phyloP scores from a whole-genome alignment of 495 filamentous ascomycete genomes.

The Thozetella sp. region DNA sequence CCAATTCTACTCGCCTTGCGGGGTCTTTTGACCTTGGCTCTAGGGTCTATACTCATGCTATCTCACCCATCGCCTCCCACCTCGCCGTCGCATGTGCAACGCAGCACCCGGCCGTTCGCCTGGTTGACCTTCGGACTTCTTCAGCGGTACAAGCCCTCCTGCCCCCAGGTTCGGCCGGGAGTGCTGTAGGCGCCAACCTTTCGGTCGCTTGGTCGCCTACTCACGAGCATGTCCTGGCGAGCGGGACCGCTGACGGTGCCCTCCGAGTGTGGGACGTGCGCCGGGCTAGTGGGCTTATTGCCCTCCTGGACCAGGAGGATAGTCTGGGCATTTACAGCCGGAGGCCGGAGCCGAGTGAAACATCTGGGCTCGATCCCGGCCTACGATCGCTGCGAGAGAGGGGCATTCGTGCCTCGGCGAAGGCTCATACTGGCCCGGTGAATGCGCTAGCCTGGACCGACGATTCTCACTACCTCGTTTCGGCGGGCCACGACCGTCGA shows the following conservation, averaged over 20 bases:
- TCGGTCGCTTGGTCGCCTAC: constrained; percentile 79
- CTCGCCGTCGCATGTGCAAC: constrained; percentile 84
- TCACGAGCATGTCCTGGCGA: constrained; percentile 76
- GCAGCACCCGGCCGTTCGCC: constrained; percentile 74
- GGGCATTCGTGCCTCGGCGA: constrained; percentile 46
- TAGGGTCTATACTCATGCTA: constrained; percentile 73
- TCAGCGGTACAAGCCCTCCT: constrained; percentile 72
- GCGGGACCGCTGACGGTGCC: constrained; percentile 74
- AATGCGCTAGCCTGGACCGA: constrained; percentile 86
- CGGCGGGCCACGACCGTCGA: constrained; percentile 76
- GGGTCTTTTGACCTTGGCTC: constrained; percentile 72
- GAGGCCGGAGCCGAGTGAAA: constrained; percentile 24
- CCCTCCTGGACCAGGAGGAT: constrained; percentile 79
- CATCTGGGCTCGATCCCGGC: constrained; percentile 20
- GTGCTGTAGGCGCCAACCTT: constrained; percentile 67
- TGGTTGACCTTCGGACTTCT: constrained; percentile 82
- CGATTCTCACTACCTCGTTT: constrained; percentile 72
- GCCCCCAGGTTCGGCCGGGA: constrained; percentile 42
- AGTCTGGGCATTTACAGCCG: constrained; percentile 53
- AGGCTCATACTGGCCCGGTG: constrained; percentile 75
- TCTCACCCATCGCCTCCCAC: constrained; percentile 70
- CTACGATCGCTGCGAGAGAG: constrained; percentile 45
- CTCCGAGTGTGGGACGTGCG: constrained; percentile 87
- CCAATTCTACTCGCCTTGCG: constrained; percentile 58
- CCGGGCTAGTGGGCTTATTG: constrained; percentile 69